These are phyloP conservation scores for Azolla pinnata DNA, from an alignment of 75 land plant genomes.

Conservation along the genomic window DNA sequence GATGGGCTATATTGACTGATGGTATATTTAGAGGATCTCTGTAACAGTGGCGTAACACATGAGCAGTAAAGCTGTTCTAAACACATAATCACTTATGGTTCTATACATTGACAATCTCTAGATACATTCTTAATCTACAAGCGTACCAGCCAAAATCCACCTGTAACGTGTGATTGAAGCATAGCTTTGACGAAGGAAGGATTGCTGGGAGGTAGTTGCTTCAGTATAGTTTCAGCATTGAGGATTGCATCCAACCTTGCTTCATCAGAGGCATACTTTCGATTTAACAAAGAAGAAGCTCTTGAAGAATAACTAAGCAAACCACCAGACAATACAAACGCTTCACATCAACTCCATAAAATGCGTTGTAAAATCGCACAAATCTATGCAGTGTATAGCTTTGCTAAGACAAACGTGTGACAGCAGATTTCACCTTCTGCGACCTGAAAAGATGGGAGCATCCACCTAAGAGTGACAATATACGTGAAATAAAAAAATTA, in stretches of 20 bases:
- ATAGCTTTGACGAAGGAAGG: conserved; percentile 64
- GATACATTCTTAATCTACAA: too few species aligned
- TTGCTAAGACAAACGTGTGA: not conserved
- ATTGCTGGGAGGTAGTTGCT: conserved; percentile 20
- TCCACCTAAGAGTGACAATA: conserved; percentile 1
- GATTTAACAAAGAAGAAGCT: conserved; percentile 22
- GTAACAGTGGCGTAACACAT: too few species aligned
- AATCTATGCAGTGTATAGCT: not conserved
- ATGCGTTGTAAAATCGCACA: not conserved
- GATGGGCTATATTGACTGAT: too few species aligned
- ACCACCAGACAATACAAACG: not conserved
- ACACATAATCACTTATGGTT: too few species aligned
- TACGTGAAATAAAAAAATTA: not conserved
- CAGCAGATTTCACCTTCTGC: not conserved
- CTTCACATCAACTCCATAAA: not conserved
- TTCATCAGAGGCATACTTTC: conserved; percentile 36
- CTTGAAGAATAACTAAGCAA: conserved; percentile 7
- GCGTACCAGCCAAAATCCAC: conserved; percentile 77
- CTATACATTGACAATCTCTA: too few species aligned
- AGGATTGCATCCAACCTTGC: conserved; percentile 37
- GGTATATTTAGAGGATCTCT: too few species aligned
- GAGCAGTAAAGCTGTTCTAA: too few species aligned
- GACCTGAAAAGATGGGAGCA: not conserved
- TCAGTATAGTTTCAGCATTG: conserved; percentile 28
- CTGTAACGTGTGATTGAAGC: conserved; percentile 64